Percentiles rank a stretch among this genome's conserved stretches.
phyloP scores from a whole-genome alignment of 345 rosid species.

The Hevea brasiliensis region DNA sequence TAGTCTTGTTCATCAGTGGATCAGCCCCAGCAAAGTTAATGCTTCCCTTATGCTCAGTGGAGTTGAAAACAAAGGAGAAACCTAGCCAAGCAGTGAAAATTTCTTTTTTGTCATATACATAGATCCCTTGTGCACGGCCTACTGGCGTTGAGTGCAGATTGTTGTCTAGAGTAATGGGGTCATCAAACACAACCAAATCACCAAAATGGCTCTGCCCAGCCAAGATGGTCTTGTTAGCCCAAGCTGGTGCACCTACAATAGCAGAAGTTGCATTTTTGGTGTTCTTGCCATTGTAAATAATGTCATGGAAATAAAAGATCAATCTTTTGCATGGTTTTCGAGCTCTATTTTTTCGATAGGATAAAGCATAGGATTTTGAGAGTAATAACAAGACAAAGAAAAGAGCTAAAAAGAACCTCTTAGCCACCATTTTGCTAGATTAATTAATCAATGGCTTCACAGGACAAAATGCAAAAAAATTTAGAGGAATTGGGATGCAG shows the following conservation, averaged over 20 bases:
- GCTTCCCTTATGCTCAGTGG: constrained; percentile 35
- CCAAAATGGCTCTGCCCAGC: constrained; percentile 44
- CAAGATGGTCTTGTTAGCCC: constrained; percentile 35
- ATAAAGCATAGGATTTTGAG: no score
- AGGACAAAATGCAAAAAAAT: no score
- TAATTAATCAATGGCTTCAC: no score
- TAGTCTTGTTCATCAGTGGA: constrained; percentile 41
- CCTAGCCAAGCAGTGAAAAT: constrained; percentile 56
- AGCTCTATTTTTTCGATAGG: no score
- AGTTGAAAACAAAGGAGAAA: constrained; percentile 42
- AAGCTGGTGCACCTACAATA: constrained; percentile 42
- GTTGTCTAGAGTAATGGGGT: constrained; percentile 54
- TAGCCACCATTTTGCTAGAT: no score
- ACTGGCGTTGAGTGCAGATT: constrained; percentile 42
- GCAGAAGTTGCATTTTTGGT: constrained; percentile 44
- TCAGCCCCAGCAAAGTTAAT: constrained; percentile 48
- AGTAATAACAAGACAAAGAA: no score
- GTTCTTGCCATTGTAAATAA: constrained; percentile 52
- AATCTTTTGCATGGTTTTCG: constrained; percentile 27
- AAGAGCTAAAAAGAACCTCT: no score
- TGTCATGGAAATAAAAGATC: constrained; percentile 47
- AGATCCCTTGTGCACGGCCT: constrained; percentile 54
- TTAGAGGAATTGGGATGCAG: no score
- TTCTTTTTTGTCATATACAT: constrained; percentile 42
- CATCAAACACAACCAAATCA: constrained; percentile 46